Evolutionary conservation across 78 protist species (phyloP), one percentile per base, ranked within the genome.

Genomic region (Trichosphaerium sp.): DNA sequence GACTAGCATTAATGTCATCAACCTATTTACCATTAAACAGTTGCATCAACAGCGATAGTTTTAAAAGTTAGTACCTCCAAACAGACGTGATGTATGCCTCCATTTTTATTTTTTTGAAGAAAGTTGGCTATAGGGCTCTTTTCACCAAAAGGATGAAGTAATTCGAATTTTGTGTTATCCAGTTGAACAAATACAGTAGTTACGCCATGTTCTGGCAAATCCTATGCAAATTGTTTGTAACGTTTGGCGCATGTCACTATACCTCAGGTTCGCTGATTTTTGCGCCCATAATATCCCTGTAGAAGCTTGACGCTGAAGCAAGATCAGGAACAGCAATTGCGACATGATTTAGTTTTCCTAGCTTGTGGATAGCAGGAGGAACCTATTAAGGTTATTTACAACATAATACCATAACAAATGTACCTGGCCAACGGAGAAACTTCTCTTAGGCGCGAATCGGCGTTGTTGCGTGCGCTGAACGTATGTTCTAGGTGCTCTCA

Each of bases 71-170:
- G 65, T 26, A 88, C 96, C 65, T 92, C 97, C 61, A 89, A 15
- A 75, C 97, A 92, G 35, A 92, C 54, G 72, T 92, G 97, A 66
- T 92, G 97, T 42, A 92, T 82, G 35, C 94, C 94, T 15, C 97
- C 97, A 1, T 49, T 2, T 12, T 90, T 76, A 60, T 92, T 89
- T 80, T 83, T 79, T 34, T 73, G 61, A 23, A 92, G 32, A 61
- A 87, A 92, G 70, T 73, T 75, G 21, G 51, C 81, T 51, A 92
- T 89, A 35, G 97, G 97, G 38, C 75, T 49, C 39, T 76, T 72
- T 12, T 73, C 87, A 14, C 94, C 94, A 39, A 78, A 37, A 38
- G 94, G 94, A n/a, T 87, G 71, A 10, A 92, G 63, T 57, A 92
- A 78, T 73, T 92, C 97, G 35, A 92, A 35, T 75, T 84, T 87